Percentiles rank a stretch among this genome's conserved stretches.
Evolutionary conservation across 805 yeast genomes (phyloP).

Genomic region (Trichomonascus vanleenenianus): DNA sequence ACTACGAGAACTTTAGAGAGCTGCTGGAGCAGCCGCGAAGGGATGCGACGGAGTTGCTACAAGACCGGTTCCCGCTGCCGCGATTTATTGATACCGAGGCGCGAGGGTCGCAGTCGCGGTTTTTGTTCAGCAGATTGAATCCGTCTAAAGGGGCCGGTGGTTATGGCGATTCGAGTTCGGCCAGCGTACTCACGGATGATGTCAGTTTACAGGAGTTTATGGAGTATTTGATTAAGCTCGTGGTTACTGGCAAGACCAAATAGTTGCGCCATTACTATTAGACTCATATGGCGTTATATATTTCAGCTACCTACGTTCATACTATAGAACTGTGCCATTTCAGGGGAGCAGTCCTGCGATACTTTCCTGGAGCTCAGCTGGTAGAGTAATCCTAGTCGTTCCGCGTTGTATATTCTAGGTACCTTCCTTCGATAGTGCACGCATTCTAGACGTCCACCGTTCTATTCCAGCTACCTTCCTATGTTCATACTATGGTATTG

Average conservation of each 20-base stretch:
- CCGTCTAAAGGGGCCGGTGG: slow-evolving; percentile 66
- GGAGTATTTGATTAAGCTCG: slow-evolving; percentile 81
- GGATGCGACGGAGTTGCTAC: slow-evolving; percentile 82
- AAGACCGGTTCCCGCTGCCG: slow-evolving; percentile 91
- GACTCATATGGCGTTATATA: too few species aligned
- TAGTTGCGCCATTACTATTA: background rate
- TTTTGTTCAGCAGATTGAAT: slow-evolving; percentile 80
- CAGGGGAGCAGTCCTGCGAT: too few species aligned
- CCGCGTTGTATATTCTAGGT: too few species aligned
- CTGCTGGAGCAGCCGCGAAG: slow-evolving; percentile 75
- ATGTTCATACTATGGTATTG: too few species aligned
- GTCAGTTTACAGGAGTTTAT: slow-evolving; percentile 85
- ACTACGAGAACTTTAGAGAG: slow-evolving; percentile 72
- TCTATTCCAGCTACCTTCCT: too few species aligned
- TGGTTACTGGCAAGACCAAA: slow-evolving; percentile 35
- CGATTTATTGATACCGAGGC: slow-evolving; percentile 93
- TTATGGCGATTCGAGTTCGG: slow-evolving; percentile 35
- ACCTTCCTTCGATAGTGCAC: too few species aligned
- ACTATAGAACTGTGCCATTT: too few species aligned
- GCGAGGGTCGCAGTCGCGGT: slow-evolving; percentile 94
- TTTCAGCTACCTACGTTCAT: too few species aligned
- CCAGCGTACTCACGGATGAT: slow-evolving; percentile 90
- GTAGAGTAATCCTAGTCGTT: too few species aligned
- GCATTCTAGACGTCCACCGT: too few species aligned
- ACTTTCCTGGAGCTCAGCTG: too few species aligned